Percentiles rank a stretch among this genome's conserved stretches.
These are phyloP conservation scores for Lachnum nothofagi DNA, from an alignment of 2,329 filamentous ascomycete genomes.

Conservation along the genomic window DNA sequence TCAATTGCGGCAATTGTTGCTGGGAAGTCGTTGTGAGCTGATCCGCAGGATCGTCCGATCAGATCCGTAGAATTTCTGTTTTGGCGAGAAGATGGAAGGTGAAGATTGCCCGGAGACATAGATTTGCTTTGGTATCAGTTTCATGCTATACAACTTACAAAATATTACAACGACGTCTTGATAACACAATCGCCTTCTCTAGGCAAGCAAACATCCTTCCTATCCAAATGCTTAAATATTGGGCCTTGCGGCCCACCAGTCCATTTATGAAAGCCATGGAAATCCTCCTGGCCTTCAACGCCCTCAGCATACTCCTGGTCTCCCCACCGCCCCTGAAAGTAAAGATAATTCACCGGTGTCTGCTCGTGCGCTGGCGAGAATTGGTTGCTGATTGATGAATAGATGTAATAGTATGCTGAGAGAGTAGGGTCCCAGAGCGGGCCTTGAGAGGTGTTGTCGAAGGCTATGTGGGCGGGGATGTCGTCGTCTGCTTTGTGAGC, in stretches of 20 bases:
- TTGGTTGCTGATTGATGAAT: constrained; percentile 33
- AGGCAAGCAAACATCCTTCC: constrained; percentile 32
- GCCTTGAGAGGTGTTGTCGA: constrained; percentile 60
- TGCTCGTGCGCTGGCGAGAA: constrained; percentile 55
- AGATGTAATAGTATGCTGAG: constrained; percentile 52
- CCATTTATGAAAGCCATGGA: constrained; percentile 43
- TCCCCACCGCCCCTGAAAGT: constrained; percentile 82
- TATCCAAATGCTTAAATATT: constrained; percentile 49
- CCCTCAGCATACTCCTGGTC: constrained; percentile 72
- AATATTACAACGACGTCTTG: neutral
- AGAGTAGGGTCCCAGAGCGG: constrained; percentile 62
- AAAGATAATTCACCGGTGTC: constrained; percentile 78
- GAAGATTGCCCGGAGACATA: too few species aligned
- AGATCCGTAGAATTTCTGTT: neutral
- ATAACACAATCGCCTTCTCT: neutral
- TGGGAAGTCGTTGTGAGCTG: neutral
- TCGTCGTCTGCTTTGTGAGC: constrained; percentile 33
- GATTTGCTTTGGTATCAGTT: too few species aligned
- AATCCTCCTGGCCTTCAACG: constrained; percentile 37
- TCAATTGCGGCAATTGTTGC: constrained; percentile 3
- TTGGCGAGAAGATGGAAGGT: too few species aligned
- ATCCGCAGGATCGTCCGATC: neutral
- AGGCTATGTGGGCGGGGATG: constrained; percentile 42
- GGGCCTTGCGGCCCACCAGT: constrained; percentile 54
- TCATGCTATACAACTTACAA: neutral